Conservation (phyloP, 352 stramenopile species). For the Globisporangium splendens region DNA sequence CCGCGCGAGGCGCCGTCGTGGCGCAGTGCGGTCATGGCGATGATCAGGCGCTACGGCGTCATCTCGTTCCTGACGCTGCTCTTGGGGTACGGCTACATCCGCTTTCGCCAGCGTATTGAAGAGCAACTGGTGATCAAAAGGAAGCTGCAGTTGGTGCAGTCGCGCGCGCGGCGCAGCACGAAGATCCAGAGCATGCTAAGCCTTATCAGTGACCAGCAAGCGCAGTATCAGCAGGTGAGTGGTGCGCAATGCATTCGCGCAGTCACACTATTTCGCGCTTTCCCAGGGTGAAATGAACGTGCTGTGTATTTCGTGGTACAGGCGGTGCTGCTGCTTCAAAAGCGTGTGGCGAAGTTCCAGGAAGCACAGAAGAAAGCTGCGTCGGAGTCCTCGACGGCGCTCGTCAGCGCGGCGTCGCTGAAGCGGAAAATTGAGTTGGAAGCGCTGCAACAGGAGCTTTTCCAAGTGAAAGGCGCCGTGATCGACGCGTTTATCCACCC, state of each 20-base stretch:
- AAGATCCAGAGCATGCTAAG: constrained; percentile 28
- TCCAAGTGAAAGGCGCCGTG: constrained; percentile 33
- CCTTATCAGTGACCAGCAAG: constrained; percentile 38
- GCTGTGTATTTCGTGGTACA: not conserved
- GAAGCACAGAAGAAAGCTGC: constrained; percentile 15
- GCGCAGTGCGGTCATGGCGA: constrained; percentile 17
- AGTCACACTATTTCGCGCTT: not conserved
- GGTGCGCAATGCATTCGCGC: not conserved
- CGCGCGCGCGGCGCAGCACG: constrained; percentile 12
- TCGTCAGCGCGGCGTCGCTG: not conserved
- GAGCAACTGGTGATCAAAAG: constrained; percentile 29
- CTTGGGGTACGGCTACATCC: constrained; percentile 29
- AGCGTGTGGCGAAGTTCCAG: constrained; percentile 22
- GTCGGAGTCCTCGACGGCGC: constrained; percentile 7
- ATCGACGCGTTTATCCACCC: constrained; percentile 22
- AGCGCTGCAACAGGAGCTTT: constrained; percentile 27
- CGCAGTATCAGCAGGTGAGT: constrained; percentile 33
- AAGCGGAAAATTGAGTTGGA: constrained; percentile 25
- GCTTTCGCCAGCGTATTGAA: constrained; percentile 19
- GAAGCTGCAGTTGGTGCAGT: constrained; percentile 18
- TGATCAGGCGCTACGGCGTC: constrained; percentile 28
- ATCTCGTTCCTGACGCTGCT: constrained; percentile 27
- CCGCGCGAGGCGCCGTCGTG: constrained; percentile 9
- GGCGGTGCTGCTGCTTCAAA: constrained; percentile 22
- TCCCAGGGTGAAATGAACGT: not conserved